Percentiles rank a stretch among this genome's conserved stretches.
phyloP scores from a whole-genome alignment of 306 rosid species.

The Carpinus viminea region DNA sequence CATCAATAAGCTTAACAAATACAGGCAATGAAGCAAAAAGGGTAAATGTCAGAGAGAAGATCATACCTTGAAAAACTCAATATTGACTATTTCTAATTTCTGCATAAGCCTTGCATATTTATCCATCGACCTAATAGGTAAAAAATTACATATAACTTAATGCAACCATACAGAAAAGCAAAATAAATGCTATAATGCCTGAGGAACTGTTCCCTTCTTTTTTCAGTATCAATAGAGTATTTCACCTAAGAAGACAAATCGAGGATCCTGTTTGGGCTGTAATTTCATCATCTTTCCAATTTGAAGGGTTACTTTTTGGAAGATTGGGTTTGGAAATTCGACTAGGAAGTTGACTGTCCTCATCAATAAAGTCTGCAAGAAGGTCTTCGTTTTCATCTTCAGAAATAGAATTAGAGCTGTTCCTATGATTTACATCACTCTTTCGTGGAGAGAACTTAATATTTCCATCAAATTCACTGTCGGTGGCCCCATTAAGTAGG shows the following conservation, averaged over 20 bases:
- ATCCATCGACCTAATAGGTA: slow-evolving; percentile 83
- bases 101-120: slow-evolving; percentile 98
- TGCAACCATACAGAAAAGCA: slow-evolving; percentile 26
- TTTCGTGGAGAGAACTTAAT: slow-evolving; percentile 51
- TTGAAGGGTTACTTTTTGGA: slow-evolving; percentile 45
- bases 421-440: slow-evolving; percentile 43
- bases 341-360: slow-evolving; percentile 99
- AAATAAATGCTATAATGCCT: background rate
- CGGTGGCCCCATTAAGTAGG: slow-evolving; percentile 48
- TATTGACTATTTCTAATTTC: slow-evolving; percentile 76
- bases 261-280: slow-evolving; percentile 92
- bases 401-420: slow-evolving; percentile 59
- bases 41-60: slow-evolving; percentile 21
- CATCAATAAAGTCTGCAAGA: slow-evolving; percentile 99
- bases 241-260: slow-evolving; percentile 81
- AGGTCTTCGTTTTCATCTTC: slow-evolving; percentile 98
- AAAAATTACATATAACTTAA: slow-evolving; percentile 36
- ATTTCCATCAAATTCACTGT: slow-evolving; percentile 65
- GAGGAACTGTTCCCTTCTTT: slow-evolving; percentile 5
- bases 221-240: slow-evolving; percentile 23
- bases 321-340: slow-evolving; percentile 62
- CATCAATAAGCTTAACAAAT: slow-evolving; percentile 20
- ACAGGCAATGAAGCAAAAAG: slow-evolving; percentile 3
- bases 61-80: slow-evolving; percentile 89
- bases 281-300: slow-evolving; percentile 60